Percentiles rank a stretch among this genome's conserved stretches.
Conservation (phyloP, 257 asterid genomes). For the Hygrophila difformis region DNA sequence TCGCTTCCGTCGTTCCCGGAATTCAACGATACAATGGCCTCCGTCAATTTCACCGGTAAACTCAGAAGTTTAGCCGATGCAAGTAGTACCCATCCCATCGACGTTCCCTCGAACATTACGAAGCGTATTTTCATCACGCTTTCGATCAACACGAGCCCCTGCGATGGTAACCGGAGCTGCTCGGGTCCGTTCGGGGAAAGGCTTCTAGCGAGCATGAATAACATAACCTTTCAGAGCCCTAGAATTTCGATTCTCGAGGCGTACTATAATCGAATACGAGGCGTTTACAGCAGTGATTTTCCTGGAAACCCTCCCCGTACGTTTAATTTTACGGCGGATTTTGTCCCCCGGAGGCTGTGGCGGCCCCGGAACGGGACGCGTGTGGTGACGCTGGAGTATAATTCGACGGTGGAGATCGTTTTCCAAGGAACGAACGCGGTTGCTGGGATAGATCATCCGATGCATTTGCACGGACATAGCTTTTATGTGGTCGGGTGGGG, state of each 20-base stretch:
- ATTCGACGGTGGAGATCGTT: conserved; percentile 43
- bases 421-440: conserved; percentile 41
- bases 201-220: conserved; percentile 50
- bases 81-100: conserved; percentile 29
- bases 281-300: conserved; percentile 24
- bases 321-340: conserved; percentile 33
- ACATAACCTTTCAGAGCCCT: conserved; percentile 37
- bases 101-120: conserved; percentile 25
- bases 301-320: not conserved
- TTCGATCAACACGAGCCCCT: conserved; percentile 28
- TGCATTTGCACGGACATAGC: conserved; percentile 64
- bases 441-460: conserved; percentile 49
- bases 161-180: conserved; percentile 26
- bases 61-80: conserved; percentile 33
- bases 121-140: conserved; percentile 30
- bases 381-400: conserved; percentile 31
- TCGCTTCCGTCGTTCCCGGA: conserved; percentile 30
- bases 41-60: conserved; percentile 29
- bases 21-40: conserved; percentile 25
- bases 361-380: conserved; percentile 16
- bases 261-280: conserved; percentile 33
- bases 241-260: conserved; percentile 44
- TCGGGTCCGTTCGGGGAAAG: conserved; percentile 33
- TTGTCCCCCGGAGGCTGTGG: conserved; percentile 10
- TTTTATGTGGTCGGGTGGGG: conserved; percentile 63